phyloP scores from a whole-genome alignment of 108 stramenopile species.

The Cyclotella cryptica region DNA sequence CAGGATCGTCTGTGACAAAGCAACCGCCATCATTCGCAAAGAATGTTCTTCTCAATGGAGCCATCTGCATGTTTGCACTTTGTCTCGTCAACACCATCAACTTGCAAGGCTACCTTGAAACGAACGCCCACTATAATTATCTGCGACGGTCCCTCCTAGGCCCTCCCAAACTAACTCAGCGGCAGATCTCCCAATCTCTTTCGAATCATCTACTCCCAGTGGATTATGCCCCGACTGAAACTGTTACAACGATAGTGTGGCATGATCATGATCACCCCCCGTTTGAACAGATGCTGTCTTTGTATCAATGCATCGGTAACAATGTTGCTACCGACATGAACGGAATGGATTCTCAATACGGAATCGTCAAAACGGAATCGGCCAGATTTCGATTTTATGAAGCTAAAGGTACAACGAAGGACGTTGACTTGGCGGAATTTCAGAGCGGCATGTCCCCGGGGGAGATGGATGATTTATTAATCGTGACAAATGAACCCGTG shows the following conservation, averaged over 20 bases:
- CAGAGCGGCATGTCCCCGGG: not conserved
- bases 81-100: not conserved
- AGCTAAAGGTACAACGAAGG: not conserved
- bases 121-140: not conserved
- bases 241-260: not conserved
- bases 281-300: not conserved
- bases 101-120: not conserved
- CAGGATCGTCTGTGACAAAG: no score
- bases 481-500: slow-evolving; percentile 9
- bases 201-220: not conserved
- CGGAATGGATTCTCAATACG: not conserved
- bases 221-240: not conserved
- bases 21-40: slow-evolving; percentile 8
- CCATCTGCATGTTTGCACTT: not conserved
- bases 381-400: not conserved
- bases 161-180: not conserved
- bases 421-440: not conserved
- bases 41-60: not conserved
- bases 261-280: not conserved
- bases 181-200: not conserved
- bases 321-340: no score
- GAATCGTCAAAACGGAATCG: not conserved
- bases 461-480: not conserved
- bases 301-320: not conserved
- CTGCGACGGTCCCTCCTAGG: slow-evolving; percentile 1